Conservation (phyloP, 2,329 filamentous ascomycete species). For the Cytospora schulzeri region DNA sequence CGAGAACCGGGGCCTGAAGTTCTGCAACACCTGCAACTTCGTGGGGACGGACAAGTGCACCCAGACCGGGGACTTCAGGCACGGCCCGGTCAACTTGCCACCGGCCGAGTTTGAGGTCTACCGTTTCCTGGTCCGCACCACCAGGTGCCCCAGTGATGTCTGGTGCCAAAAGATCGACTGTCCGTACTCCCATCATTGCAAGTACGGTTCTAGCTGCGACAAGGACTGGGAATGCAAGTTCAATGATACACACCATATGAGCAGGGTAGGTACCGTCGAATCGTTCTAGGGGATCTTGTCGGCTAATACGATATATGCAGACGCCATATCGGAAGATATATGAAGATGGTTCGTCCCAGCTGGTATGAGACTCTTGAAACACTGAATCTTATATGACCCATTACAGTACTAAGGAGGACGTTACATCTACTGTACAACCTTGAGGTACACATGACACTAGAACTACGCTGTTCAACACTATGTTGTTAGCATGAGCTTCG, state of each 20-base stretch:
- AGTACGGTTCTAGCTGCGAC: constrained; percentile 28
- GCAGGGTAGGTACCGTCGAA: constrained; percentile 29
- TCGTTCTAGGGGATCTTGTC: neutral
- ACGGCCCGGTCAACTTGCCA: constrained; percentile 21
- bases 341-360: neutral
- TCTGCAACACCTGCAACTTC: constrained; percentile 34
- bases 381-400: no score
- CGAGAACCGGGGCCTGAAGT: constrained; percentile 29
- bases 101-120: constrained; percentile 28
- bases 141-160: constrained; percentile 27
- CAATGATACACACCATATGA: constrained; percentile 30
- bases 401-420: no score
- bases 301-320: neutral
- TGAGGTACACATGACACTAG: no score
- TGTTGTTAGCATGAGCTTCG: no score
- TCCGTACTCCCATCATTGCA: constrained; percentile 32
- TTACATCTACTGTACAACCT: no score
- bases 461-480: no score
- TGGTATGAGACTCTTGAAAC: neutral
- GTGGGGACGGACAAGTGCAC: neutral
- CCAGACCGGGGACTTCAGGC: constrained; percentile 29
- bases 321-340: neutral
- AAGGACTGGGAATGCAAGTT: constrained; percentile 31
- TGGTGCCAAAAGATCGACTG: constrained; percentile 30
- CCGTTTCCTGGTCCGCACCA: constrained; percentile 29